A percentile compares a stretch with the other conserved stretches of the same genome.
These are phyloP conservation scores for Boletellus deceptivus DNA, from an alignment of 1,284 basidiomycete genomes.

Conservation along the genomic window DNA sequence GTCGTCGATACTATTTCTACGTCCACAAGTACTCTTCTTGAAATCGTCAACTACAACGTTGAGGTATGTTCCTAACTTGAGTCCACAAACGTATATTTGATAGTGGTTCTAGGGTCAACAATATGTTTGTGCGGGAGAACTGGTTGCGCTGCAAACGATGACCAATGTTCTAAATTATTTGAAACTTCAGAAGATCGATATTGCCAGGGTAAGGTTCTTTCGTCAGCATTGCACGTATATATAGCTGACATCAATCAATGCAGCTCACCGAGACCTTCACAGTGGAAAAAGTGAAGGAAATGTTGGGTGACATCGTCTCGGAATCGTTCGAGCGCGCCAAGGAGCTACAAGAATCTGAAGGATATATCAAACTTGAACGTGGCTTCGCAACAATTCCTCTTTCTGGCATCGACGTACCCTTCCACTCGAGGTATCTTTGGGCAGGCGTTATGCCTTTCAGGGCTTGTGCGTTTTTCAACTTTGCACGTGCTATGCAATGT, in stretches of 20 bases:
- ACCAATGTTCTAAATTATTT: constrained; percentile 97
- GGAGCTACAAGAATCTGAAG: constrained; percentile 78
- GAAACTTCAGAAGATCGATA: constrained; percentile 96
- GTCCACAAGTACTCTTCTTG: constrained; percentile 77
- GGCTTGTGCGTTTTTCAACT: constrained; percentile 58
- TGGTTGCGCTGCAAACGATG: constrained; percentile 89
- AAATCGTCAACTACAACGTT: constrained; percentile 98
- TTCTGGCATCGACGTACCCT: constrained; percentile 97
- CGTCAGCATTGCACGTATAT: background rate
- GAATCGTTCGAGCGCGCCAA: constrained; percentile 79
- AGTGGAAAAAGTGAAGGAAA: constrained; percentile 88
- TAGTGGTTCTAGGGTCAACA: constrained; percentile 70
- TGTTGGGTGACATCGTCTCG: constrained; percentile 88
- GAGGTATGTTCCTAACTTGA: constrained; percentile 54
- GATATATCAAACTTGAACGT: constrained; percentile 93
- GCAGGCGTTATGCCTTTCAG: constrained; percentile 98
- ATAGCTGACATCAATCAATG: constrained; percentile 4
- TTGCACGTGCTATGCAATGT: constrained; percentile 7
- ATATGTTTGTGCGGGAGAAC: constrained; percentile 97
- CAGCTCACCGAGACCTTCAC: constrained; percentile 84
- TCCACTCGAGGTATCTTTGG: constrained; percentile 99
- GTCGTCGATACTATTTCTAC: constrained; percentile 89
- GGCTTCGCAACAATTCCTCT: constrained; percentile 96
- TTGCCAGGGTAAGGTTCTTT: constrained; percentile 68
- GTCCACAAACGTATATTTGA: constrained; percentile 5